Percentiles rank a stretch among this genome's conserved stretches.
Conservation (phyloP, 306 rosid species). For the Trichosanthes cucumerina region DNA sequence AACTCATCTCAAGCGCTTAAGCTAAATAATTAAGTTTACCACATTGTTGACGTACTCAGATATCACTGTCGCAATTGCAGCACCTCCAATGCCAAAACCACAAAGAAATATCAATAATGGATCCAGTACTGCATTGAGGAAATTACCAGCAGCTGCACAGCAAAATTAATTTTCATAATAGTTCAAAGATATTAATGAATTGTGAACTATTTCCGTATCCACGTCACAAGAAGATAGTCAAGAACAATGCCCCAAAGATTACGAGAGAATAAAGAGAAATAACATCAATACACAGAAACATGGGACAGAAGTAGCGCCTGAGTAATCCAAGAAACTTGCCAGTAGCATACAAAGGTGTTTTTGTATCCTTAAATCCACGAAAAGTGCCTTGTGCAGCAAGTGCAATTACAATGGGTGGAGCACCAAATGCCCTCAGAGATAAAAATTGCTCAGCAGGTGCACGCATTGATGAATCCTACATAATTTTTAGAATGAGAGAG, state of each 20-base stretch:
- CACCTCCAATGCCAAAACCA: conserved; percentile 75
- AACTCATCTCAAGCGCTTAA: conserved; percentile 27
- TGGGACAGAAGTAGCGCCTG: conserved; percentile 6
- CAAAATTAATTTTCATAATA: conserved; percentile 11
- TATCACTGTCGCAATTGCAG: conserved; percentile 75
- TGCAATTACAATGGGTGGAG: conserved; percentile 78
- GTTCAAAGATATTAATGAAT: neutral
- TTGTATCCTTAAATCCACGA: conserved; percentile 89
- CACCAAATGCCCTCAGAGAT: conserved; percentile 77
- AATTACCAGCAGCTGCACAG: conserved; percentile 62
- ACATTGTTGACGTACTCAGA: conserved; percentile 90
- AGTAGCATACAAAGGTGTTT: conserved; percentile 81
- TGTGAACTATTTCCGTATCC: neutral
- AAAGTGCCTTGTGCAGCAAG: conserved; percentile 96
- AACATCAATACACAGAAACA: neutral
- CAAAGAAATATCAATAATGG: conserved; percentile 51
- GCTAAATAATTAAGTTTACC: conserved; percentile 52
- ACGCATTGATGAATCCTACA: conserved; percentile 82
- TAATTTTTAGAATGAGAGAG: neutral
- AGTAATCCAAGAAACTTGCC: conserved; percentile 44
- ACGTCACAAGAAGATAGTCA: neutral
- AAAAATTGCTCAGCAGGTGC: conserved; percentile 84
- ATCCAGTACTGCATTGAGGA: conserved; percentile 65
- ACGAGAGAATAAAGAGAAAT: neutral
- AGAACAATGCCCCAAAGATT: neutral